Evolutionary conservation across 2,329 filamentous ascomycete genomes (phyloP).

Genomic region (Ramularia endophylla): DNA sequence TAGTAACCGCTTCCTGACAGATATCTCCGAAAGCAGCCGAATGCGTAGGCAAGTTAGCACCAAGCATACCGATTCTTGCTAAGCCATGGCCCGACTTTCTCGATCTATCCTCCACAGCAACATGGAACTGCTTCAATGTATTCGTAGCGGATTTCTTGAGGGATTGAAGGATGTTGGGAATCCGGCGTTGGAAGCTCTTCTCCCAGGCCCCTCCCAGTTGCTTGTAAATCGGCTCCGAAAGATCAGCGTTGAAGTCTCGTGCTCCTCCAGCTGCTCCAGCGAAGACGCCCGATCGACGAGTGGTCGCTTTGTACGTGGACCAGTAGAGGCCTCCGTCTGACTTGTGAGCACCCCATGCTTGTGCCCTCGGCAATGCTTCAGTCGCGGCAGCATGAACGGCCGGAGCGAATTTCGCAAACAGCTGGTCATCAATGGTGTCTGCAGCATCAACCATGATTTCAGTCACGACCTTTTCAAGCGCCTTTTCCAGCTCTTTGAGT

Average conservation of each 20-base stretch:
- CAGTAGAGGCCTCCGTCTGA: constrained; percentile 44
- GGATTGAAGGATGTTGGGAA: constrained; percentile 36
- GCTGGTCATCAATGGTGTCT: constrained; percentile 38
- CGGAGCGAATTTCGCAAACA: constrained; percentile 41
- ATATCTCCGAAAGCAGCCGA: constrained; percentile 37
- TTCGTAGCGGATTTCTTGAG: constrained; percentile 31
- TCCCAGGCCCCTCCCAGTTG: constrained; percentile 40
- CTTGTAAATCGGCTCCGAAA: constrained; percentile 35
- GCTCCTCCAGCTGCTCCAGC: constrained; percentile 33
- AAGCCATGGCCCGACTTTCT: constrained; percentile 34
- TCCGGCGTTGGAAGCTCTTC: constrained; percentile 36
- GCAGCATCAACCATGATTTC: constrained; percentile 37
- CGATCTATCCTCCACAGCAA: constrained; percentile 36
- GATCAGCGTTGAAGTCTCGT: constrained; percentile 38
- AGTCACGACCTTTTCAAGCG: constrained; percentile 38
- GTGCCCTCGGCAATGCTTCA: constrained; percentile 30
- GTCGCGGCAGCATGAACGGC: constrained; percentile 36
- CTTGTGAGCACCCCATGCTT: constrained; percentile 35
- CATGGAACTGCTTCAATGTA: constrained; percentile 39
- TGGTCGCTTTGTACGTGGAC: constrained; percentile 53
- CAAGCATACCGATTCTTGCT: constrained; percentile 36
- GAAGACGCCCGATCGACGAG: constrained; percentile 46
- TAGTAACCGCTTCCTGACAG: constrained; percentile 26
- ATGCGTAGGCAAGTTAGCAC: constrained; percentile 39
- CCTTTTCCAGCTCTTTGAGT: constrained; percentile 37